These are phyloP conservation scores for Aspergillus pseudoterreus DNA, from an alignment of 2,329 filamentous ascomycete genomes.

Conservation along the genomic window DNA sequence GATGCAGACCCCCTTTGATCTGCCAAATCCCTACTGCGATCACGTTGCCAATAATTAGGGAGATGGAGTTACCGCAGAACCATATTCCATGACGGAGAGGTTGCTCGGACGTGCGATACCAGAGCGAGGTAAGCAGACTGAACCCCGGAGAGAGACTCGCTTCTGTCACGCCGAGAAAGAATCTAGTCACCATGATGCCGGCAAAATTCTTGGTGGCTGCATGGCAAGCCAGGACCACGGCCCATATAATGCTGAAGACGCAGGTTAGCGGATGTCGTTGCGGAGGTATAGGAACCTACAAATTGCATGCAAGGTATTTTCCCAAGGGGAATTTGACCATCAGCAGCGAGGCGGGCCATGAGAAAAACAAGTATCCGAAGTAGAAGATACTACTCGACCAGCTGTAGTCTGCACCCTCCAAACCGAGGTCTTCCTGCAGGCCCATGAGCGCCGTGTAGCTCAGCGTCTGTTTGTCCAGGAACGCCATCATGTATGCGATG, in stretches of 20 bases:
- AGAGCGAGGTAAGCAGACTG: constrained; percentile 30
- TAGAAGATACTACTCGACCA: constrained; percentile 23
- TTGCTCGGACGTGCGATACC: constrained; percentile 28
- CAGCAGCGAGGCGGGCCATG: constrained; percentile 32
- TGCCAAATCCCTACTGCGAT: constrained; percentile 25
- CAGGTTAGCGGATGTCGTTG: too few relatives aligned
- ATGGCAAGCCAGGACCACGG: constrained; percentile 26
- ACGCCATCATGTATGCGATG: constrained; percentile 28
- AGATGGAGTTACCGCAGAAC: constrained; percentile 28
- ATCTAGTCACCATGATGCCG: constrained; percentile 38
- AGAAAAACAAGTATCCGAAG: constrained; percentile 28
- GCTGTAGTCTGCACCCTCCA: constrained; percentile 21
- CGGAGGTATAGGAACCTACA: constrained; percentile 7
- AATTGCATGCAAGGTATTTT: constrained; percentile 30
- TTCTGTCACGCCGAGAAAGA: constrained; percentile 43
- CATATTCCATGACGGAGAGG: constrained; percentile 29
- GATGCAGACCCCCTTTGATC: constrained; percentile 14
- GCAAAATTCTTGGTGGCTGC: constrained; percentile 38
- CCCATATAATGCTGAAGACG: constrained; percentile 25
- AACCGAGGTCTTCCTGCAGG: constrained; percentile 25
- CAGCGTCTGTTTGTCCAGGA: constrained; percentile 35
- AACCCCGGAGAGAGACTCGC: constrained; percentile 34
- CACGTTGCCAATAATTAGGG: constrained; percentile 22
- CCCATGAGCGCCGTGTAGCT: constrained; percentile 33
- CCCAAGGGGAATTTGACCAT: constrained; percentile 36